Base-by-base conservation (phyloP, 2,329 filamentous ascomycete species). In the Botryotinia narcissicola region DNA sequence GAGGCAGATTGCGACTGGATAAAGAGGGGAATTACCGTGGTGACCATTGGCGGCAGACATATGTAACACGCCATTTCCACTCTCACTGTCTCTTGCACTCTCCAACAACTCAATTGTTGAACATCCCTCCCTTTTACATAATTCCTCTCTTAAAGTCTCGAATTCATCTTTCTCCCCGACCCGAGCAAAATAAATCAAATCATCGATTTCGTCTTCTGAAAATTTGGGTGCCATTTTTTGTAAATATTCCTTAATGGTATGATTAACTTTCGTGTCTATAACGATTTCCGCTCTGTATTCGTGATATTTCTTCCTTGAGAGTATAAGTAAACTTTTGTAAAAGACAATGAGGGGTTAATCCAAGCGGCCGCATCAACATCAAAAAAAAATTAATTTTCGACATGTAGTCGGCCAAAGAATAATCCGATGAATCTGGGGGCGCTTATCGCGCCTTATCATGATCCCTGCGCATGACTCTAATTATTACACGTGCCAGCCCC, bases 1-100 rank as follows among this genome's bases (percentile, higher is more conserved):
- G 16, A 48, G 7, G 20, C 46, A 3, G 14, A 60, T 32, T 12
- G 25, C 3, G 25, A 35, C 44, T 54, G 5, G 44, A 35, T 14
- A 32, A 35, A 25, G 25, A 32, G 10, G 25, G 25, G 12, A 77
- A 85, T 79, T 87, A 95, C 94, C 92, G 75, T 89, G 80, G 80
- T 97, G 92, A 1, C 95, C 95, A 81, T 99, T 99, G 40, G 93
- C 96, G 37, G 93, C 91, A 12, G 95, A 94, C 89, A 97, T 98
- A 83, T 99, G 96, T 80, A 98, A 83, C 64, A 90, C 85, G 71
- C 91, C 92, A 76, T 94, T 97, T 73, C 93, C 92, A 76, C 91
- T 93, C 77, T 91, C 88, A 60, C 89, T 86, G 81, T 97, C 94
- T 76, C 90, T 89, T 37, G 92, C 92, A 22, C 89, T 88, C 68